Evolutionary conservation across 148 eudicot genomes (phyloP), one percentile per base, ranked within the genome.

Genomic region (Heliamphora exappendiculata): DNA sequence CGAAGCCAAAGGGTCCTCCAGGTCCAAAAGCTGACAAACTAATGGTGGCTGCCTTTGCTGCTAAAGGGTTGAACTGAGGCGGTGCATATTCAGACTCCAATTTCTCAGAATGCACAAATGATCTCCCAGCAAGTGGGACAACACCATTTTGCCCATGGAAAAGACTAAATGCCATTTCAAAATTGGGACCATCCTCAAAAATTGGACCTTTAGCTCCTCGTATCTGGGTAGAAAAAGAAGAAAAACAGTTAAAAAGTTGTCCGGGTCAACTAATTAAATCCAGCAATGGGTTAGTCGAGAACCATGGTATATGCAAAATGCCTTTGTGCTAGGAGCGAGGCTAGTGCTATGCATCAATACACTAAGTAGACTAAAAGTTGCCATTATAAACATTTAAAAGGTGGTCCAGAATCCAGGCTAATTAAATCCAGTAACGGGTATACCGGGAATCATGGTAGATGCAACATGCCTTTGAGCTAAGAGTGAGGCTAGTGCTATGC

Each of bases 181-280:
- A 96, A 86, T 90, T 91, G 83, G 97, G 97, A 41, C 98, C 98
- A 88, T 96, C 99, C 90, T 96, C 98, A 78, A 96, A 96, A 74
- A 96, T 96, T 66, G 99, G 99, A 74, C 99, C 99, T 84, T 91
- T 91, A 41, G 77, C 84, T 76, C 92, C 90, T 33, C 84, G 85
- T 12, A 78, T 91, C 98, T 96, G 82, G 54, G 34, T 59, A 81
- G 29, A n/a, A 70, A 60, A 69, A 64, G 39, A 74, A 29, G 67
- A 59, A 75, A 50, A 79, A 41, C 13, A 47, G 29, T 28, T 39
- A 76, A 24, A 34, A 44, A 45, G 13, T 62, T 20, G 17, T 6
- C 51, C 50, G 39, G 5, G 22, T n/a, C n/a, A n/a, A n/a, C 14
- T 68, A 68, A 67, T 19, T 12, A 68, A 24, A 10, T 12, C 14